A percentile compares a stretch with the other conserved stretches of the same genome.
Evolutionary conservation across 2,329 filamentous ascomycete species (phyloP).

Genomic region (Exophiala alcalophila): DNA sequence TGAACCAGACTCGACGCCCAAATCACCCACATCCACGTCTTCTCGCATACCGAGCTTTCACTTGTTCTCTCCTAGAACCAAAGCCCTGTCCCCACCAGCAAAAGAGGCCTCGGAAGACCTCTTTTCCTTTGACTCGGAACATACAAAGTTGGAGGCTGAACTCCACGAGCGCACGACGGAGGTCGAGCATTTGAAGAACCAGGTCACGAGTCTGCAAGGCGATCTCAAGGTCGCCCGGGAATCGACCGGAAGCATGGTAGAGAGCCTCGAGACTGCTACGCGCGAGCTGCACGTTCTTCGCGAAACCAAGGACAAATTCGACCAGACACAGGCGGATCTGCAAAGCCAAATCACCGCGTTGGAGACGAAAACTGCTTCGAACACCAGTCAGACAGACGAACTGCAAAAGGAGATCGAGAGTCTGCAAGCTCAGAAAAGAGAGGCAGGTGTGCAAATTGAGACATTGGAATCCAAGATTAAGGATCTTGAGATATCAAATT

Average conservation of each 20-base stretch:
- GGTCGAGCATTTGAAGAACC: conserved; percentile 65
- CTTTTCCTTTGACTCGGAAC: conserved; percentile 88
- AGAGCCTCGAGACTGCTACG: conserved; percentile 65
- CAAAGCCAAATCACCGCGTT: conserved; percentile 45
- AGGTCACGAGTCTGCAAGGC: conserved; percentile 65
- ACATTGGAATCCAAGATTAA: conserved; percentile 34
- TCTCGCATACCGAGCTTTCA: conserved; percentile 39
- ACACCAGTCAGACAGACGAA: conserved; percentile 31
- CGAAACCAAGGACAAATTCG: conserved; percentile 52
- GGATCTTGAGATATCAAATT: conserved; percentile 29
- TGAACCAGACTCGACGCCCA: conserved; percentile 24
- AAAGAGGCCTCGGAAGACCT: conserved; percentile 63
- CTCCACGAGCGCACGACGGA: conserved; percentile 67
- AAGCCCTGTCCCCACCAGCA: conserved; percentile 34
- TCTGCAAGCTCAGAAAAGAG: conserved; percentile 39
- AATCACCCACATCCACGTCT: conserved; percentile 37
- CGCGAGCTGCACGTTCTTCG: conserved; percentile 58
- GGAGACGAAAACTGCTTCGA: conserved; percentile 33
- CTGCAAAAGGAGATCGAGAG: conserved; percentile 40
- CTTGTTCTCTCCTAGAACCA: conserved; percentile 40
- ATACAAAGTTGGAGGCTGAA: conserved; percentile 75
- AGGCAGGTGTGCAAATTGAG: conserved; percentile 42
- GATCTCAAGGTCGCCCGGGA: conserved; percentile 71
- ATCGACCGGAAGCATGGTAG: conserved; percentile 62
- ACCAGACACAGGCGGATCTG: conserved; percentile 42